Base-by-base conservation (phyloP, 441 rosid species). In the Manihot esculenta region DNA sequence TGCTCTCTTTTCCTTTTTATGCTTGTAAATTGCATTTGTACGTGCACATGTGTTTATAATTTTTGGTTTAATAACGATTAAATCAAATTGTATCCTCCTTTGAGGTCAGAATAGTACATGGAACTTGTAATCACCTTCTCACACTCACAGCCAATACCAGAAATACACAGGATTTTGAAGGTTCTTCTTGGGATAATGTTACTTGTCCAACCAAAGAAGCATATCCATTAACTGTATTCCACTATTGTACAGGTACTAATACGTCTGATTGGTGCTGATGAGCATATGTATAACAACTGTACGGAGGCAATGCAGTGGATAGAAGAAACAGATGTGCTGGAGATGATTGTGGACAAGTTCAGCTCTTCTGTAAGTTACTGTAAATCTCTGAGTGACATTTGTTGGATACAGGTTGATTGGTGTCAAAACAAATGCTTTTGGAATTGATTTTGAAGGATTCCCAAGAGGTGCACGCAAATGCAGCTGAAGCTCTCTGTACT, bases 391-490 rank as follows among this genome's bases (percentile, higher is more conserved):
- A 41, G 48, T 59, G 69, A 59, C 4, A n/a, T 4, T 1, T 51
- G 27, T n/a, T 15, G 56, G 56, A 61, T 68, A 27, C 15, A 38
- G 33, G 62, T 54, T 44, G 21, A 55, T 21, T 61, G 26, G 2
- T 8, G 23, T 60, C 15, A 54, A 6, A 35, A 35, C 17, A 54
- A 51, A 30, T 75, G 9, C 23, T 21, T 66, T 42, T 62, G 48
- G 66, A 21, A 12, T 41, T 59, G 44, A 51, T 64, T 71, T 59
- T 75, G 35, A 87, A 92, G 97, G 96, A 92, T 76, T 89, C 76
- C 66, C 94, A 97, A 21, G 96, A 94, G 83, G 99, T 92, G 74
- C 99, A 92, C 85, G 87, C 94, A 68, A 94, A 94, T 77, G 85
- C 91, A 54, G 97, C 99, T 69, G 99, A 94, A 86, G 81, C 89